Base-by-base conservation (phyloP, 176 grass and related monocot genomes). In the Phoenix roebelenii region DNA sequence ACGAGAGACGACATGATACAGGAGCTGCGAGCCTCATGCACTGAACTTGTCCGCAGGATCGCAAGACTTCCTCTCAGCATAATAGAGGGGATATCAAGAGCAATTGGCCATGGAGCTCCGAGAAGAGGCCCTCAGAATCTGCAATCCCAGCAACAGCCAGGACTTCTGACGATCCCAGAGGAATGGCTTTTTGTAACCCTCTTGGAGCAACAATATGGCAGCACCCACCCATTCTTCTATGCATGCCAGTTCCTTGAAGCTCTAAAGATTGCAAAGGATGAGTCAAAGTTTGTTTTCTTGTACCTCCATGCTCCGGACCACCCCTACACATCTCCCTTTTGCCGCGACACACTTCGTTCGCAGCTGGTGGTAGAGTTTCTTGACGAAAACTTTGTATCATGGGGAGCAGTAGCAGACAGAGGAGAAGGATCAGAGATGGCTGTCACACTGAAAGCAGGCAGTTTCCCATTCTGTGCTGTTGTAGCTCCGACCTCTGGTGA, bases 391-490 rank as follows among this genome's bases (percentile, higher is more conserved):
- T 90, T 90, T 20, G 74, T 85, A 72, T 82, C 71, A 4, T 85
- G 74, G 75, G 86, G 71, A 19, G 86, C 82, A 16, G 68, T 90
- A 44, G 23, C 0, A 5, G 58, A 32, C 61, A 69, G 52, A 18
- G 78, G 78, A 0, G 82, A 90, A 58, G 82, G 82, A 0, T 17
- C 18, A 0, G 75, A 65, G 67, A 72, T 90, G 78, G 78, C 63
- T 5, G 70, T 62, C 7, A 59, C 78, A 49, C 66, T 90, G 78
- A 72, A 65, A 50, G 74, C 79, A 18, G 62, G 54, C 1, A 76
- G 71, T 64, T 85, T 85, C 74, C 86, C 86, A 4, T 90, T 90
- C 63, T 90, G 86, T 65, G 86, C 86, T 53, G 18, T 90, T 25
- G 51, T 85, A 26, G 71, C 82, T 20, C 82, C 78, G 0, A 70